Evolutionary conservation across 768 basidiomycete species (phyloP), one percentile per base, ranked within the genome.

Genomic region (Pseudohyphozyma bogoriensis): DNA sequence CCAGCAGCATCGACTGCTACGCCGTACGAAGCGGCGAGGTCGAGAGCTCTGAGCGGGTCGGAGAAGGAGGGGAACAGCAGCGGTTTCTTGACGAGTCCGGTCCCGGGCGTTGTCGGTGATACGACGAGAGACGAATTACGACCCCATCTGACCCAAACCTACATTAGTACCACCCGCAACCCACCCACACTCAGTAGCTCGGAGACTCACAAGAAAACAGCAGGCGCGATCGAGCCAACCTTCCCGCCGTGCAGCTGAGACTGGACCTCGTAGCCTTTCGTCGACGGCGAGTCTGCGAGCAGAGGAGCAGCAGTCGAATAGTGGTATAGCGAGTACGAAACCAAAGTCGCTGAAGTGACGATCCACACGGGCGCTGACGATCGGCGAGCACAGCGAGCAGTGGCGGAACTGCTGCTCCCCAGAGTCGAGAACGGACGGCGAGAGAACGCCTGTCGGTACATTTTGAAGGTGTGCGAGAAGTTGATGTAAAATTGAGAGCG

Each of bases 1-100:
- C 88, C 89, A 37, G 80, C 78, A 11, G 81, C 82, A 69, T 89
- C 87, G 24, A 89, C 81, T 63, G 85, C 87, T 18, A 83, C 87
- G n/a, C 60, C 66, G 50, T 68, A 68, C 35, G 74, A 76, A 58
- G 80, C 77, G 55, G 87, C 83, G 31, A 89, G 73, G 16, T 78
- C 82, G 39, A 89, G 71, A 68, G 89, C 86, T 12, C 86, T 81
- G 18, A 90, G 76, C 50, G 83, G 78, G 58, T 80, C 80, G 54
- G 83, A 77, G 35, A 90, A 74, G 0, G 59, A 16, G 3, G 39
- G 10, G 1, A 61, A 12, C 4, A 55, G 13, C 6, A 36, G 15
- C 5, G 69, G 64, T 5, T 51, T 54, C 59, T 70, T 70, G 58
- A 68, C 50, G n/a, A 40, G 22, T 9, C 62, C 52, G 16, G 36